Conservation (phyloP, 2,329 filamentous ascomycete genomes). For the Calonectria fujianensis region DNA sequence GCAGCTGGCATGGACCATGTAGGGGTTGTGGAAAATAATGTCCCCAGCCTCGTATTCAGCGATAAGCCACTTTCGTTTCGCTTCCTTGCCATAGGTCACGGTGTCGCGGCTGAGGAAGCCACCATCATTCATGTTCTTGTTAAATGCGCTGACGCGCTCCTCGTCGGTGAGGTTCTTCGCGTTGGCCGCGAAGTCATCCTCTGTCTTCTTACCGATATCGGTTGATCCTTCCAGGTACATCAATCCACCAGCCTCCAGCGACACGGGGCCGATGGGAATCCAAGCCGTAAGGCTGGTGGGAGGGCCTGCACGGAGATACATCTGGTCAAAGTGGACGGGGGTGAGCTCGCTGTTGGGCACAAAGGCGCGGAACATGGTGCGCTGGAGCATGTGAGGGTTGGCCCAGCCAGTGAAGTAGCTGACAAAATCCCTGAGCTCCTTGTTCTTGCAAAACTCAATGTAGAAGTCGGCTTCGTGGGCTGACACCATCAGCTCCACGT, state of each 20-base stretch:
- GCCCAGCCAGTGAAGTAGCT: slow-evolving; percentile 38
- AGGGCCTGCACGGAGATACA: slow-evolving; percentile 34
- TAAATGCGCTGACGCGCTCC: slow-evolving; percentile 41
- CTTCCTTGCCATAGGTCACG: slow-evolving; percentile 37
- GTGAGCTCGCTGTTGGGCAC: slow-evolving; percentile 31
- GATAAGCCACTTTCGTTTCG: slow-evolving; percentile 41
- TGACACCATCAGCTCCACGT: slow-evolving; percentile 26
- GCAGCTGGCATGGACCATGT: slow-evolving; percentile 43
- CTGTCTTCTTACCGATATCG: slow-evolving; percentile 40
- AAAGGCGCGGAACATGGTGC: slow-evolving; percentile 36
- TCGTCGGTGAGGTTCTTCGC: slow-evolving; percentile 35
- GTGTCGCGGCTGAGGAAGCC: slow-evolving; percentile 43
- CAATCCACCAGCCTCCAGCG: slow-evolving; percentile 31
- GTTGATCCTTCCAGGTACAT: slow-evolving; percentile 39
- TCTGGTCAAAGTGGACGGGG: slow-evolving; percentile 38
- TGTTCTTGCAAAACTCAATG: slow-evolving; percentile 33
- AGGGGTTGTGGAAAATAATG: slow-evolving; percentile 43
- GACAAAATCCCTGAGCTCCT: slow-evolving; percentile 30
- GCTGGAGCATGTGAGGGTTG: slow-evolving; percentile 42
- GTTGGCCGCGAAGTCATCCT: slow-evolving; percentile 41
- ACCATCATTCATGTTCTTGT: slow-evolving; percentile 45
- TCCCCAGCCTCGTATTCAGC: slow-evolving; percentile 43
- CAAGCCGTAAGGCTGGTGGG: slow-evolving; percentile 34
- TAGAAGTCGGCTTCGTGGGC: slow-evolving; percentile 36
- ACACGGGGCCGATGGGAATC: slow-evolving; percentile 31